phyloP scores from a whole-genome alignment of 805 yeast genomes.

The Barnettozyma californica region DNA sequence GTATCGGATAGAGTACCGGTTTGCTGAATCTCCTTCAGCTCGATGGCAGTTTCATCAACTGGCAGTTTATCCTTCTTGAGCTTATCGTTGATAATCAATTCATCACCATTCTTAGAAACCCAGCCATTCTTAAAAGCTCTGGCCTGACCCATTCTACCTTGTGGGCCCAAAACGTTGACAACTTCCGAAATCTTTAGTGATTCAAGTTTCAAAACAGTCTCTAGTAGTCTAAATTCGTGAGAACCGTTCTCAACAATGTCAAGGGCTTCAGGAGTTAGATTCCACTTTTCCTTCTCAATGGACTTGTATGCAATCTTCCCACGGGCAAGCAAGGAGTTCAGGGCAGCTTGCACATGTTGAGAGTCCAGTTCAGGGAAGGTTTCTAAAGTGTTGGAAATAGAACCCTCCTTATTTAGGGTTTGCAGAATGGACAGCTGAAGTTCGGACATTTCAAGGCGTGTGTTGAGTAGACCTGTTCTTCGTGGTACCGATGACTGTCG shows the following conservation, averaged over 20 bases:
- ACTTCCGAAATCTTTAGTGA: slow-evolving; percentile 81
- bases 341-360: slow-evolving; percentile 69
- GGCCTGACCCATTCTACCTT: slow-evolving; percentile 92
- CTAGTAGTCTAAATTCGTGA: slow-evolving; percentile 80
- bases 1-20: slow-evolving; percentile 55
- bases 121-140: slow-evolving; percentile 97
- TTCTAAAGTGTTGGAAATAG: slow-evolving; percentile 63
- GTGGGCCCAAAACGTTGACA: slow-evolving; percentile 63
- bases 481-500: neutral
- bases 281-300: slow-evolving; percentile 71
- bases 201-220: slow-evolving; percentile 68
- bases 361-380: slow-evolving; percentile 64
- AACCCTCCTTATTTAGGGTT: slow-evolving; percentile 55
- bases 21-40: slow-evolving; percentile 50
- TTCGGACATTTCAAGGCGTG: slow-evolving; percentile 48
- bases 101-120: slow-evolving; percentile 85
- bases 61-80: slow-evolving; percentile 46
- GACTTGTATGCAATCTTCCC: slow-evolving; percentile 71
- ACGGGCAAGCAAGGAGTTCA: slow-evolving; percentile 81
- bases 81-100: slow-evolving; percentile 52
- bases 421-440: slow-evolving; percentile 59
- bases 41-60: slow-evolving; percentile 59
- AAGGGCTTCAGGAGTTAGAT: slow-evolving; percentile 73
- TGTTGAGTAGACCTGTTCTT: neutral
- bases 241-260: slow-evolving; percentile 79